Evolutionary conservation across 1,284 basidiomycete genomes (phyloP).

Genomic region (Fereydounia khargensis): DNA sequence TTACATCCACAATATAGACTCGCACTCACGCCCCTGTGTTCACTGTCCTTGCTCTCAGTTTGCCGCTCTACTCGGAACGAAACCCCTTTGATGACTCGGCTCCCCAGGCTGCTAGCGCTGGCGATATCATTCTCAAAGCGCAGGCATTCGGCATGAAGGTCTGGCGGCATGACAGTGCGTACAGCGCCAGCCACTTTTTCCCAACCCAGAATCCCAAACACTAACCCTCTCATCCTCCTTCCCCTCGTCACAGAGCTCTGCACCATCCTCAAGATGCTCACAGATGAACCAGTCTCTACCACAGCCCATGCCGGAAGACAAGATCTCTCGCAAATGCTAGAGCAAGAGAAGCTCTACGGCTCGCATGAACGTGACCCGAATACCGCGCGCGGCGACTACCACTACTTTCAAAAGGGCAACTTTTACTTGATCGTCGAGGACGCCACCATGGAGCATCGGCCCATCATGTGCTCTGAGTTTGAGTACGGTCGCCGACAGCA

Average conservation of each 20-base stretch:
- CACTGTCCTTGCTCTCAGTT: background rate
- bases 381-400: slow-evolving; percentile 80
- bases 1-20: background rate
- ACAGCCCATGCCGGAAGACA: slow-evolving; percentile 5
- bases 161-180: slow-evolving; percentile 73
- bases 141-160: slow-evolving; percentile 78
- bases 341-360: slow-evolving; percentile 83
- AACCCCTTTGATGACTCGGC: slow-evolving; percentile 50
- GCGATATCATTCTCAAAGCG: slow-evolving; percentile 72
- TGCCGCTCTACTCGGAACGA: slow-evolving; percentile 50
- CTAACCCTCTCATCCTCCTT: slow-evolving; percentile 9
- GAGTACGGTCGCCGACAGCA: slow-evolving; percentile 46
- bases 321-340: slow-evolving; percentile 66
- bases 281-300: slow-evolving; percentile 23
- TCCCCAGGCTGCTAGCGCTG: slow-evolving; percentile 55
- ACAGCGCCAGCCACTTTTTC: too few relatives aligned
- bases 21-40: background rate
- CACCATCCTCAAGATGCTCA: slow-evolving; percentile 19
- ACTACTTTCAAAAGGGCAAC: slow-evolving; percentile 78
- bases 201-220: too few relatives aligned
- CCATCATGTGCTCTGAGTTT: slow-evolving; percentile 64
- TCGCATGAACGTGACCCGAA: slow-evolving; percentile 85
- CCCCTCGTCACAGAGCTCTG: slow-evolving; percentile 23
- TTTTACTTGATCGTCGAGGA: slow-evolving; percentile 90
- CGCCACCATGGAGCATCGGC: slow-evolving; percentile 69